Evolutionary conservation across 164 flowering plant genomes (phyloP), one percentile per base, ranked within the genome.

Genomic region (Stephania yunnanensis): DNA sequence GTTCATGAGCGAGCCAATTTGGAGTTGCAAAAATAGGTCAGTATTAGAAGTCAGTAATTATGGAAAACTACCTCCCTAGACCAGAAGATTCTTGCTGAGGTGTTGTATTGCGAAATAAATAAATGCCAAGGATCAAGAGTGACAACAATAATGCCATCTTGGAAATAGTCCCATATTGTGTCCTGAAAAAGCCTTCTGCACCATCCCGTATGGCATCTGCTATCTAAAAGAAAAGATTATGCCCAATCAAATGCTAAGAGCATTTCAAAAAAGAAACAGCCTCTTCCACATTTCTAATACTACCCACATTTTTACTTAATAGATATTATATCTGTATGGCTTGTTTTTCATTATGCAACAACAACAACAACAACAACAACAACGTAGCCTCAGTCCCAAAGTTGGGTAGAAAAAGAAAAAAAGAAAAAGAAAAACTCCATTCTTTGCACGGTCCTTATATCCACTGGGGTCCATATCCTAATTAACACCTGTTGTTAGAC

Each of bases 151-250:
- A 15, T 11, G 99, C 98, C 99, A 95, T 95, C 83, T 90, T 95
- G 74, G 99, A 94, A 65, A 95, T 95, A 45, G 98, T 88, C 75
- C 98, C 94, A 84, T 94, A 94, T 79, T 95, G 98, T 36, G 98
- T 95, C 83, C 97, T 88, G 73, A 95, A 91, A 83, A 91, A 95
- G 50, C 99, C 99, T 88, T 95, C 99, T 79, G 98, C 99, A 67
- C 99, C 99, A 86, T 95, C 99, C 72, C 99, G 94, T 82, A 95
- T 95, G 48, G 99, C 99, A 80, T 95, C 97, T 76, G 99, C 88
- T 85, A 95, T 95, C 99, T 95, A 82, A 58, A 83, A 73, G 73
- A 73, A 70, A 80, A 71, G 70, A 63, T 79, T 17, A 80, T 80
- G 75, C 74, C 77, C 76, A 79, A 46, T 65, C 64, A 29, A 22